phyloP scores from a whole-genome alignment of 2,329 filamentous ascomycete genomes.

The Neospermospora avenae region DNA sequence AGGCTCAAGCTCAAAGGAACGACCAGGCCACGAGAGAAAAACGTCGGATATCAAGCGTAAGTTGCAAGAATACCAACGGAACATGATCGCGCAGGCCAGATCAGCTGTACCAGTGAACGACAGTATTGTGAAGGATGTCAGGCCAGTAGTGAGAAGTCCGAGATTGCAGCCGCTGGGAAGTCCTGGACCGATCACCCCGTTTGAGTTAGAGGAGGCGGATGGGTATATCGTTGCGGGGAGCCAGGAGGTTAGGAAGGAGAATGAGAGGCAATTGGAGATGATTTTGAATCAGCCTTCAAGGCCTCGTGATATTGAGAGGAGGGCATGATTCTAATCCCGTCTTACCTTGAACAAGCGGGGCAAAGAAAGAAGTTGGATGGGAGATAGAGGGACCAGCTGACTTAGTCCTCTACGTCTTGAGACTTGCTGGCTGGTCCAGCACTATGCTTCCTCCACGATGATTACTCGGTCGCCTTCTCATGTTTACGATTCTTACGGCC shows the following conservation, averaged over 20 bases:
- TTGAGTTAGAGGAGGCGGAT: conserved; percentile 47
- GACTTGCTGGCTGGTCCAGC: conserved; percentile 1
- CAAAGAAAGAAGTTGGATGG: neutral
- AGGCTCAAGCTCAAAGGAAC: conserved; percentile 28
- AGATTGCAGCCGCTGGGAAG: conserved; percentile 52
- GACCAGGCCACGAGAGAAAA: conserved; percentile 38
- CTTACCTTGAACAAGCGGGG: no score
- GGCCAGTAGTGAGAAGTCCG: conserved; percentile 42
- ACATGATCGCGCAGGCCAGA: conserved; percentile 57
- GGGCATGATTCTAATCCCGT: neutral
- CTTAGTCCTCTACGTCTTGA: neutral
- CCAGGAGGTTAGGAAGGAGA: conserved; percentile 13
- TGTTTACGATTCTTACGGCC: neutral
- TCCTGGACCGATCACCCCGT: conserved; percentile 59
- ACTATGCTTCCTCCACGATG: neutral
- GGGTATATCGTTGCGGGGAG: conserved; percentile 28
- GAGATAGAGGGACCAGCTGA: neutral
- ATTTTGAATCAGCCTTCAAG: conserved; percentile 1
- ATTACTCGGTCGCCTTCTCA: neutral
- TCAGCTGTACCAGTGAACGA: conserved; percentile 36
- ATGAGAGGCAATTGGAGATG: conserved; percentile 10
- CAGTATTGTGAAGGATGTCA: conserved; percentile 17
- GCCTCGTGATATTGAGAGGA: neutral
- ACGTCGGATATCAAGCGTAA: conserved; percentile 49
- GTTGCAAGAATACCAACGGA: conserved; percentile 56